These are phyloP conservation scores for Plasmodium reichenowi DNA, from an alignment of 169 alveolate genomes.

Conservation along the genomic window DNA sequence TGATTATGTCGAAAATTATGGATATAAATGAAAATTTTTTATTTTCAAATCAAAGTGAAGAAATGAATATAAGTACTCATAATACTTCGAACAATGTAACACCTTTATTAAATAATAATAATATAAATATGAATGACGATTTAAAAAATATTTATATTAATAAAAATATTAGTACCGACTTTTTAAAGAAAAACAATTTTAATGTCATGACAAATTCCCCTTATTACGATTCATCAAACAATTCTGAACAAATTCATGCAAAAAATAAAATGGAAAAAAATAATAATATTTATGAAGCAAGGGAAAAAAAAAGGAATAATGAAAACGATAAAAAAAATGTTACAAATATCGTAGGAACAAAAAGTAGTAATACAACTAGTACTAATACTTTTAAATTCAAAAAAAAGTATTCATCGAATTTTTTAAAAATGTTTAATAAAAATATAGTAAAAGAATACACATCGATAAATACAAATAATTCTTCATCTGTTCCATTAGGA, in stretches of 20 bases:
- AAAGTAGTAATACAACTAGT: neutral
- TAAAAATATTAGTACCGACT: neutral
- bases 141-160: neutral
- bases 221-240: conserved; percentile 13
- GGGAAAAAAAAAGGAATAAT: neutral
- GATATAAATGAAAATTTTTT: conserved; percentile 61
- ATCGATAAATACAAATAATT: conserved; percentile 13
- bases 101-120: neutral
- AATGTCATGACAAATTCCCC: conserved; percentile 9
- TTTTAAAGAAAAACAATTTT: neutral
- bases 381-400: neutral
- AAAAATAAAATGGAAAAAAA: neutral
- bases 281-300: neutral
- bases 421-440: conserved; percentile 46
- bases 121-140: neutral
- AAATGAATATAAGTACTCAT: neutral
- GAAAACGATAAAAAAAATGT: neutral
- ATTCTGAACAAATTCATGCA: neutral
- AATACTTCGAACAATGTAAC: neutral
- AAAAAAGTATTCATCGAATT: conserved; percentile 40
- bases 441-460: conserved; percentile 27
- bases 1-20: conserved; percentile 48
- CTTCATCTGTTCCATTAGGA: no score
- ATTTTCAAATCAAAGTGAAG: conserved; percentile 6
- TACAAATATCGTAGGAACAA: neutral